Evolutionary conservation across 257 asterid genomes (phyloP).

Genomic region (Solanum piurae): DNA sequence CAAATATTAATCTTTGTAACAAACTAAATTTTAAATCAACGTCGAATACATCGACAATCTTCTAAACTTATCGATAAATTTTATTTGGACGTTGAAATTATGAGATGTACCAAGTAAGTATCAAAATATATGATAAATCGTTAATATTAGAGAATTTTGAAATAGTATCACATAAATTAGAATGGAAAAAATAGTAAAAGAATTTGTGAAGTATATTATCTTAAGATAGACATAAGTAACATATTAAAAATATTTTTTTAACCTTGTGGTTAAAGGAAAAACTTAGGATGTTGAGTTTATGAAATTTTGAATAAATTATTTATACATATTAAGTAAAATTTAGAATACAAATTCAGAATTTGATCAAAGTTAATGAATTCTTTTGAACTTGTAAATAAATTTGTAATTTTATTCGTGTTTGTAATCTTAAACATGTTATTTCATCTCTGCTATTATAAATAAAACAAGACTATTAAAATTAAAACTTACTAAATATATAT

Average conservation of each 20-base stretch:
- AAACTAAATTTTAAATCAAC: neutral
- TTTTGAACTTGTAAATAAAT: neutral
- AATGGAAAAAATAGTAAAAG: neutral
- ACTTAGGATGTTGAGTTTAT: neutral
- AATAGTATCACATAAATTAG: neutral
- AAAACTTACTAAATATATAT: neutral
- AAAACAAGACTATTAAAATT: neutral
- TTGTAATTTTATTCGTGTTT: fast-evolving
- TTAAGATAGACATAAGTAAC: neutral
- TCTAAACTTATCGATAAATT: neutral
- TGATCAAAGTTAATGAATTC: neutral
- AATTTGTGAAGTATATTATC: neutral
- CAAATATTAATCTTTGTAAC: neutral
- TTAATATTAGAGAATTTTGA: neutral
- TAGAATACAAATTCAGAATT: neutral
- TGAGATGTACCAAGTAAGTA: neutral
- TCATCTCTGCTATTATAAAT: neutral
- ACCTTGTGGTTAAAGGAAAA: neutral
- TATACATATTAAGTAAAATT: neutral
- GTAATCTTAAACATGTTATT: neutral
- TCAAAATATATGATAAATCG: neutral
- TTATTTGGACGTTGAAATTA: neutral
- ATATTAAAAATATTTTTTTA: neutral
- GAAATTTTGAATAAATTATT: neutral
- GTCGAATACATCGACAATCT: neutral